Evolutionary conservation across 176 grass and related monocot genomes (phyloP).

Genomic region (Avena insularis): DNA sequence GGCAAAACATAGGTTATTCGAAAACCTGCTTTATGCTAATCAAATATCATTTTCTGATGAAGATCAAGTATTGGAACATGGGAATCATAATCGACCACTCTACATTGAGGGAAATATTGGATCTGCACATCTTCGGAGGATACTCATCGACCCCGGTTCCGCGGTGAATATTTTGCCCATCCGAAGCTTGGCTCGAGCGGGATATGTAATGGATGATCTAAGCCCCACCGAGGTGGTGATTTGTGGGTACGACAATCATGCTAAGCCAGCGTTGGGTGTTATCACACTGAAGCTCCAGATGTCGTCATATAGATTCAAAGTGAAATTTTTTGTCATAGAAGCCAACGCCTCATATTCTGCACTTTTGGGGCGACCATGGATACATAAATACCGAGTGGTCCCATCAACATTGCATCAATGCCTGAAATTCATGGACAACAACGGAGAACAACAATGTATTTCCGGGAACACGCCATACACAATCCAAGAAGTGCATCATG

Average conservation of each 20-base stretch:
- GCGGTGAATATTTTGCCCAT: background rate
- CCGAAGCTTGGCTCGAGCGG: background rate
- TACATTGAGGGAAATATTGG: conserved; percentile 5
- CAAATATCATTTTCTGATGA: background rate
- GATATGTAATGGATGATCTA: background rate
- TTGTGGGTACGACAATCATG: background rate
- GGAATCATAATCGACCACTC: background rate
- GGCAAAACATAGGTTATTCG: background rate
- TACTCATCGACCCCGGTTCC: background rate
- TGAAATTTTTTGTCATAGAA: no score
- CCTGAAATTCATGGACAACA: no score
- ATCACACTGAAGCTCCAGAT: background rate
- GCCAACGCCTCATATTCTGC: background rate
- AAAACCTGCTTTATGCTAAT: background rate
- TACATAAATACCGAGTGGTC: background rate
- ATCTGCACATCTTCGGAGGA: background rate
- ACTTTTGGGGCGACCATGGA: background rate
- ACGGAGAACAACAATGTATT: no score
- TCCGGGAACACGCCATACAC: no score
- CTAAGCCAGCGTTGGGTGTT: background rate
- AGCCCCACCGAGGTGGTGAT: background rate
- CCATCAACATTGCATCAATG: background rate
- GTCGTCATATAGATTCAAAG: background rate
- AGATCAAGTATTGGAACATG: background rate
- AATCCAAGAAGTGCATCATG: background rate